Percentiles rank a stretch among this genome's conserved stretches.
phyloP scores from a whole-genome alignment of 352 stramenopile species.

The Phytophthora sp. region DNA sequence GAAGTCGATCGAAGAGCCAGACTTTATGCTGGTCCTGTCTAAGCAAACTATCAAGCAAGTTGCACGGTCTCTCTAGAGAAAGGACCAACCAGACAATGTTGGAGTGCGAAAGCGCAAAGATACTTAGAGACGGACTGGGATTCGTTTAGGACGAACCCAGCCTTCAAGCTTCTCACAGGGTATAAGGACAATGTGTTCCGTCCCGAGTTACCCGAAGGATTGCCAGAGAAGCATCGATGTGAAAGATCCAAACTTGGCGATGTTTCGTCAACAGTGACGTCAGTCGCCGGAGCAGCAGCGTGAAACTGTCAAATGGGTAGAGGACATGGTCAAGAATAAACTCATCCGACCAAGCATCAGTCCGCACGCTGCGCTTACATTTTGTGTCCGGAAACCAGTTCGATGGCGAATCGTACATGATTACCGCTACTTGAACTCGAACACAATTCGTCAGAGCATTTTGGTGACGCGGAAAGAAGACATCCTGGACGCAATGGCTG shows the following conservation, averaged over 20 bases:
- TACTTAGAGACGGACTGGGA: slow-evolving; percentile 19
- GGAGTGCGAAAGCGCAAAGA: slow-evolving; percentile 13
- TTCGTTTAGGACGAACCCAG: background rate
- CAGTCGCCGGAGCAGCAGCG: slow-evolving; percentile 21
- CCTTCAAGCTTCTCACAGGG: background rate
- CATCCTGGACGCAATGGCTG: slow-evolving; percentile 18
- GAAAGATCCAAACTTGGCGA: background rate
- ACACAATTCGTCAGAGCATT: slow-evolving; percentile 5
- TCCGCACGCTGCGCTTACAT: slow-evolving; percentile 2
- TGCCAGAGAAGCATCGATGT: slow-evolving; percentile 11
- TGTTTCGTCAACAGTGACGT: slow-evolving; percentile 16
- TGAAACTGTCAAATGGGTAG: background rate
- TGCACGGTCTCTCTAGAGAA: background rate
- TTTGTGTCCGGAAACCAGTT: slow-evolving; percentile 25
- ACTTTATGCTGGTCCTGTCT: slow-evolving; percentile 22
- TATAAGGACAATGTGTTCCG: slow-evolving; percentile 9
- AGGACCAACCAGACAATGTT: slow-evolving; percentile 8
- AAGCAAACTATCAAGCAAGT: slow-evolving; percentile 14
- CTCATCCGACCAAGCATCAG: slow-evolving; percentile 10
- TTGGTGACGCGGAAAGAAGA: slow-evolving; percentile 26
- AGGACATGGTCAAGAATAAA: slow-evolving; percentile 6
- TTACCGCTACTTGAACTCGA: slow-evolving; percentile 10
- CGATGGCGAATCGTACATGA: slow-evolving; percentile 33
- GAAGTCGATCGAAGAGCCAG: slow-evolving; percentile 2
- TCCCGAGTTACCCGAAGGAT: slow-evolving; percentile 5